A percentile compares a stretch with the other conserved stretches of the same genome.
phyloP scores from a whole-genome alignment of 345 rosid genomes.

The Euphorbia lathyris region DNA sequence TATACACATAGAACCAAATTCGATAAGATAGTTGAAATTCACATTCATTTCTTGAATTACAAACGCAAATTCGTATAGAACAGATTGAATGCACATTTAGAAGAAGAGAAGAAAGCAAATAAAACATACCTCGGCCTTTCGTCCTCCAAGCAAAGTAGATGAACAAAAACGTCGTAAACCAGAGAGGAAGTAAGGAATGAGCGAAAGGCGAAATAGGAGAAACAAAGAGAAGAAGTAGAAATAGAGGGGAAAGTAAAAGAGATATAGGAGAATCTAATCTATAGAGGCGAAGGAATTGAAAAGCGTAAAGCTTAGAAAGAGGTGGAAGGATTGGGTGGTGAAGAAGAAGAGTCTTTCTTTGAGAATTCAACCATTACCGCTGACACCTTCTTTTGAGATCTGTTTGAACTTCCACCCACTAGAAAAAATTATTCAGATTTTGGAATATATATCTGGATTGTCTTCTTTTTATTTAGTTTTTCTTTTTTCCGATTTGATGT shows the following conservation, averaged over 20 bases:
- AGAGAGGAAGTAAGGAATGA: background rate
- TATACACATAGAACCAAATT: no score
- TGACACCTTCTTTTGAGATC: slow-evolving; percentile 23
- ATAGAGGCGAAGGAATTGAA: background rate
- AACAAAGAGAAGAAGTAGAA: slow-evolving; percentile 5
- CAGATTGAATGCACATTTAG: background rate
- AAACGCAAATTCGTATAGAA: background rate
- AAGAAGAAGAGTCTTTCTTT: slow-evolving; percentile 26
- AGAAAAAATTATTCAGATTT: background rate
- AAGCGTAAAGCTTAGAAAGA: background rate
- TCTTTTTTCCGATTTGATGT: background rate
- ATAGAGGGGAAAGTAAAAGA: slow-evolving; percentile 3
- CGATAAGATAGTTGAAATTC: no score
- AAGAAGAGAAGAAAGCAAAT: background rate
- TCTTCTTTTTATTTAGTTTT: slow-evolving; percentile 15
- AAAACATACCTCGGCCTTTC: slow-evolving; percentile 5
- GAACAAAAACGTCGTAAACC: no score
- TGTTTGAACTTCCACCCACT: background rate
- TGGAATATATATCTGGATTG: no score
- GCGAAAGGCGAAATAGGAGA: background rate
- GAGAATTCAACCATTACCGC: slow-evolving; percentile 27
- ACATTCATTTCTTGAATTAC: background rate
- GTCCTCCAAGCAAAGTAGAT: no score
- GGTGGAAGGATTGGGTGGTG: slow-evolving; percentile 37
- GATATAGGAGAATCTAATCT: slow-evolving; percentile 18